Base-by-base conservation (phyloP, 805 yeast genomes). In the Candida golubevii region DNA sequence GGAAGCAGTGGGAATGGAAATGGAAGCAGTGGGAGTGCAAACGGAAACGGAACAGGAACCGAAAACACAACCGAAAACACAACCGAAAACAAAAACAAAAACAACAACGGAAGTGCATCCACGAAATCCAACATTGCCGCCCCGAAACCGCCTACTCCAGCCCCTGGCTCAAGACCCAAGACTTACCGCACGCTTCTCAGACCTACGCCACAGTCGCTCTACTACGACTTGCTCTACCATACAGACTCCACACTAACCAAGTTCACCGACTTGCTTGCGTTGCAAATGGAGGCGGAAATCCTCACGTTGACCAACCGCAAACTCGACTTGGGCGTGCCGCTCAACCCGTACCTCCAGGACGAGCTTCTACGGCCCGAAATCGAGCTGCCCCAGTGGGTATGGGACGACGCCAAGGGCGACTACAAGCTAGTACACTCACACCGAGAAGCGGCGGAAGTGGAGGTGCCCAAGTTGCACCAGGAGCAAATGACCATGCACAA, bases 221-320 rank as follows among this genome's bases (percentile, higher is more conserved):
- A 86, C 70, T 89, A 88, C 60, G 98, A 91, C 61, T 67, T 93
- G 57, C 72, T 90, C 52, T 81, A 84, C 44, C 88, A 87, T 44
- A 85, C 96, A 0, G 97, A 91, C 62, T 68, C 78, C 1, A 77
- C 80, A 48, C 80, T 88, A 33, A 77, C 85, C 7, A 69, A 85
- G 45, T 85, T 88, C 61, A 83, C 88, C 31, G 98, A 91, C 63
- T 75, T 77, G 23, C 72, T 88, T 42, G 84, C 95, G 3, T 71
- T 88, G 27, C 83, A 82, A 42, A 80, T 91, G 78, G 98, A 93
- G 65, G 74, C 91, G n/a, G 97, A 90, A 63, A 79, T 90, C 26
- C 67, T 91, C 41, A 78, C 87, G 0, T 68, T 88, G 38, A 85
- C 96, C 3, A 78, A 85, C 48, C 75, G 98, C 48, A 85, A 88